Base-by-base conservation (phyloP, 139 green algal genomes). In the Coelastrella sp. region DNA sequence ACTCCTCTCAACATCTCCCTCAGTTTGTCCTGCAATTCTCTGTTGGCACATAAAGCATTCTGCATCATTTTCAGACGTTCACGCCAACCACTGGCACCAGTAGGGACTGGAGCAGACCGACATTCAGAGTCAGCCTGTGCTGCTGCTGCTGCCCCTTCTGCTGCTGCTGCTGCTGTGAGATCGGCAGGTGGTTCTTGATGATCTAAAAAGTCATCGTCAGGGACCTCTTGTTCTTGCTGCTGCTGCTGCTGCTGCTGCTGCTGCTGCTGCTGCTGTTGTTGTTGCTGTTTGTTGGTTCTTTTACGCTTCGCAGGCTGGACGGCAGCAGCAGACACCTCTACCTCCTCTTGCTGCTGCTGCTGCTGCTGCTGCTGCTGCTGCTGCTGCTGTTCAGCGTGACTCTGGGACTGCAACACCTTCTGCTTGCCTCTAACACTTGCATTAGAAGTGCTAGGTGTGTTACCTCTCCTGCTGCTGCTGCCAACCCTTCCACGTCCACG, bases 11-110 rank as follows among this genome's bases (percentile, higher is more conserved):
- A 50, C 73, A 67, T 48, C 15, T 51, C 27, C 32, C 50, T 35
- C 30, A 81, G 73, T 32, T n/a, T 60, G 30, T 67, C 45, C 73
- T 81, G 73, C 73, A 81, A 50, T 50, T 81, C 7, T 50, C 27
- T 53, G 50, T 81, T 81, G 30, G 48, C 48, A 5, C 67, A 15
- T 50, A 81, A 37, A 0, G 73, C 73, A n/a, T 32, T 5, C 9
- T 25, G 4, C 50, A 67, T 67, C 7, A 32, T 32, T 9, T 1
- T 19, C 13, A 81, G 48, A 11, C 50, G 30, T 17, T 68, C n/a
- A 19, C 30, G 32, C 73, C 73, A 81, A 2, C 73, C 50, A 17
- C 17, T 17, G 51, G 73, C 7, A 25, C 32, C 73, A 21, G 48
- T 45, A 23, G 32, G 73, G 30, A 37, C 73, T 50, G 50, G 32